Evolutionary conservation across 1,284 basidiomycete species (phyloP), one percentile per base, ranked within the genome.

Genomic region (Amylostereum areolatum): DNA sequence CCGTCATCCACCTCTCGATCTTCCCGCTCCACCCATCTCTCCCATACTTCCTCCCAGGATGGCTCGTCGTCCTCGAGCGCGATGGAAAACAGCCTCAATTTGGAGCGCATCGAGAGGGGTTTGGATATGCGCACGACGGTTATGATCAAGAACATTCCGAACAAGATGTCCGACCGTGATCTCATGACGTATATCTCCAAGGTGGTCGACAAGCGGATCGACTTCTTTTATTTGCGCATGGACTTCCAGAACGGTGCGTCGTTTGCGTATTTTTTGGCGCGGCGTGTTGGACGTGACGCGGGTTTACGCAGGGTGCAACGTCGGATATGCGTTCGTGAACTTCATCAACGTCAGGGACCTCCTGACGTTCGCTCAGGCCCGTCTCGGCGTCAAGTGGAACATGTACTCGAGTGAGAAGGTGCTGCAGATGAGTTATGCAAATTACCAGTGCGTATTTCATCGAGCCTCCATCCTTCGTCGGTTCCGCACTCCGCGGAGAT

Each of bases 121-220:
- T 64, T 75, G 48, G 90, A 93, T 59, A 89, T 84, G 32, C 74
- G 90, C 36, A 92, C 89, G 25, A 92, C 89, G 9, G 80, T 89
- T 44, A 91, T 91, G 89, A 83, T 89, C 55, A 89, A 91, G 68
- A 93, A 93, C 59, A 87, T 93, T 41, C 89, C 89, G 2, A 92
- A 92, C 67, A 91, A 91, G 67, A 88, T 92, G 85, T 85, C 75
- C 48, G 85, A 90, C 64, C 74, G 71, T 59, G 87, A 91, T 56
- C 65, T 92, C 55, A 73, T 84, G 58, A 65, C 65, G 36, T 90
- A 81, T 61, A 89, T 92, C 55, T 74, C 70, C 36, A 74, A 76
- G 50, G 85, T 89, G 25, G 81, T 82, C 59, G 78, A 79, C 24
- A 72, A 83, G 46, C 75, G 73, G 51, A 85, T 89, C 52, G 90